Conservation (phyloP, 805 yeast genomes). For the Sugiyamaella qingdaonensis region DNA sequence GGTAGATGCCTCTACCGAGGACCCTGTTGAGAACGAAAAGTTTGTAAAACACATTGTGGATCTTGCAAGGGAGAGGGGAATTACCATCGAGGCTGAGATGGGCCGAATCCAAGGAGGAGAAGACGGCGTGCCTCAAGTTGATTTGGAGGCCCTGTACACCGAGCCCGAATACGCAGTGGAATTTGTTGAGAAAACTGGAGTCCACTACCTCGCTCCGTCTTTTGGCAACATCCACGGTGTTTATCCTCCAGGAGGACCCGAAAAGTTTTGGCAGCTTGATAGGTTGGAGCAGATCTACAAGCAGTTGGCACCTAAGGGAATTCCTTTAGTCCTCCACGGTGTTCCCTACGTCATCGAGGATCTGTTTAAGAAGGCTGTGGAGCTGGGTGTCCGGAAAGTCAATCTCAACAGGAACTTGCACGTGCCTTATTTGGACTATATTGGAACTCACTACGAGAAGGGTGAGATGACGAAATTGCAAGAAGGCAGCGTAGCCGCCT, state of each 20-base stretch:
- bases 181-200: slow-evolving; percentile 33
- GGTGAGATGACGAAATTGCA: slow-evolving; percentile 29
- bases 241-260: slow-evolving; percentile 36
- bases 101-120: slow-evolving; percentile 40
- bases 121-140: slow-evolving; percentile 34
- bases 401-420: slow-evolving; percentile 34
- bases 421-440: slow-evolving; percentile 28
- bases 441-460: slow-evolving; percentile 24
- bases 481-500: slow-evolving; percentile 27
- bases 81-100: slow-evolving; percentile 38
- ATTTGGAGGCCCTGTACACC: slow-evolving; percentile 33
- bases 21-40: slow-evolving; percentile 33
- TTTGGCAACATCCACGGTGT: slow-evolving; percentile 39
- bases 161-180: slow-evolving; percentile 33
- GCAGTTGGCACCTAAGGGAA: slow-evolving; percentile 19
- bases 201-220: slow-evolving; percentile 37
- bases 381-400: slow-evolving; percentile 33
- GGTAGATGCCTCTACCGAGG: slow-evolving; percentile 39
- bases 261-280: slow-evolving; percentile 30
- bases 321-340: slow-evolving; percentile 36
- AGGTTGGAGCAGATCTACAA: slow-evolving; percentile 20
- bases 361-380: slow-evolving; percentile 26
- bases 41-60: slow-evolving; percentile 32
- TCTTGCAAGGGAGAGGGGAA: slow-evolving; percentile 28
- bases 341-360: slow-evolving; percentile 33